Percentiles rank a stretch among this genome's conserved stretches.
These are phyloP conservation scores for Chrysanthemum lavandulifolium DNA, from an alignment of 129 eudicot species.

Conservation along the genomic window DNA sequence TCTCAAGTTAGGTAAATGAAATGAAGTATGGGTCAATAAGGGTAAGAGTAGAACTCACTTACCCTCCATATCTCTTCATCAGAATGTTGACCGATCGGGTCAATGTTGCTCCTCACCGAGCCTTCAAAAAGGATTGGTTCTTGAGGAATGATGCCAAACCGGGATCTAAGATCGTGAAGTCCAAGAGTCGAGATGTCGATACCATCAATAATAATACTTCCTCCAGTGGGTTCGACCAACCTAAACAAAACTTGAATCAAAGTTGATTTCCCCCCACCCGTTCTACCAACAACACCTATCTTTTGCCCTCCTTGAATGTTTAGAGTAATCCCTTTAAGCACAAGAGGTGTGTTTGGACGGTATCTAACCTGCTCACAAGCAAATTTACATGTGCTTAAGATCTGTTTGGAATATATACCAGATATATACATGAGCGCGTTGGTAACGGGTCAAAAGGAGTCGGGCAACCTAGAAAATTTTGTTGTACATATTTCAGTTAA, in stretches of 20 bases:
- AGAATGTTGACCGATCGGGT: conserved; percentile 73
- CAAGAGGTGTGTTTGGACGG: conserved; percentile 74
- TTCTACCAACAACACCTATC: conserved; percentile 91
- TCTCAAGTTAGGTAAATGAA: conserved; percentile 12
- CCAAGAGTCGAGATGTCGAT: conserved; percentile 70
- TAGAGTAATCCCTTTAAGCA: conserved; percentile 70
- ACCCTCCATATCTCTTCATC: conserved; percentile 93
- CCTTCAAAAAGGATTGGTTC: conserved; percentile 98
- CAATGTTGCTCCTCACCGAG: conserved; percentile 94
- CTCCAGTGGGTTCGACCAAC: conserved; percentile 83
- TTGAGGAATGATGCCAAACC: conserved; percentile 96
- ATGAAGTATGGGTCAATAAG: neutral
- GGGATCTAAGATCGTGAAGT: conserved; percentile 94
- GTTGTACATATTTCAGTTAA: too few species aligned
- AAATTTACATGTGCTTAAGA: neutral
- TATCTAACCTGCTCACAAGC: conserved; percentile 69
- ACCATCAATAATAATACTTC: conserved; percentile 70
- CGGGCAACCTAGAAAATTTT: too few species aligned
- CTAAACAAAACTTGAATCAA: conserved; percentile 84
- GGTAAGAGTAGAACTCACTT: conserved; percentile 5
- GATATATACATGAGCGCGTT: too few species aligned
- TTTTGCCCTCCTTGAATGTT: conserved; percentile 79
- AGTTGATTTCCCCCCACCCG: conserved; percentile 96
- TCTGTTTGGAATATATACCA: too few species aligned
- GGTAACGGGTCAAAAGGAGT: too few species aligned